Evolutionary conservation across 441 rosid species (phyloP), one percentile per base, ranked within the genome.

Genomic region (Flueggea neowawraea): DNA sequence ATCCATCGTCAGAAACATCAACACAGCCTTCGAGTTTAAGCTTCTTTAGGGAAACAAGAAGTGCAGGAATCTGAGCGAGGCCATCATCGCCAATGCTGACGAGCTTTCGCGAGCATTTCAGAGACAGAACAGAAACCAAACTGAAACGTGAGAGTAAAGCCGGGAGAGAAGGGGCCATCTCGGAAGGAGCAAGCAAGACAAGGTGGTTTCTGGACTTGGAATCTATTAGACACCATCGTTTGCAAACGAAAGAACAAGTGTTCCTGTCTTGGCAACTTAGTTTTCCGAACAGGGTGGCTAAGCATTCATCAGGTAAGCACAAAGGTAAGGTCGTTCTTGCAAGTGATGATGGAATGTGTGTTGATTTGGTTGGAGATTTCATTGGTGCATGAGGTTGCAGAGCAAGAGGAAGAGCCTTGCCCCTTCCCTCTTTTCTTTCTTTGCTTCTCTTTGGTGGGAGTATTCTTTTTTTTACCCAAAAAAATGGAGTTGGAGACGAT

Each of bases 11-110:
- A 58, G 82, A 62, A 54, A 80, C 52, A 33, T 77, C 67, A 54
- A 65, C 52, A 61, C 82, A 80, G 41, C 80, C 80, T 50, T 75
- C 72, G 61, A 80, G 74, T 57, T 77, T 80, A 44, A 80, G 84
- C 68, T 72, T 76, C 65, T 55, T 74, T 16, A 80, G 72, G 16
- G 63, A 71, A 53, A 56, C 61, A 43, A 74, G 75, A 10, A 61
- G 36, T 11, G 66, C 3, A 7, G 81, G 72, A 51, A 80, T 68
- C 22, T 17, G 50, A 15, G 72, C 55, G 16, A 77, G 61, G 6
- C 69, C 52, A 10, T 54, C 47, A 41, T 78, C 75, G 53, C 64
- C 75, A 28, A 78, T 60, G 71, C 77, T 73, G 45, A 55, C 64
- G 39, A 69, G 74, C 71, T 73, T 78, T 41, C 80, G 67, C 28